Percentiles rank a stretch among this genome's conserved stretches.
Evolutionary conservation across 2,329 filamentous ascomycete species (phyloP).

Genomic region (Phialophora macrospora): DNA sequence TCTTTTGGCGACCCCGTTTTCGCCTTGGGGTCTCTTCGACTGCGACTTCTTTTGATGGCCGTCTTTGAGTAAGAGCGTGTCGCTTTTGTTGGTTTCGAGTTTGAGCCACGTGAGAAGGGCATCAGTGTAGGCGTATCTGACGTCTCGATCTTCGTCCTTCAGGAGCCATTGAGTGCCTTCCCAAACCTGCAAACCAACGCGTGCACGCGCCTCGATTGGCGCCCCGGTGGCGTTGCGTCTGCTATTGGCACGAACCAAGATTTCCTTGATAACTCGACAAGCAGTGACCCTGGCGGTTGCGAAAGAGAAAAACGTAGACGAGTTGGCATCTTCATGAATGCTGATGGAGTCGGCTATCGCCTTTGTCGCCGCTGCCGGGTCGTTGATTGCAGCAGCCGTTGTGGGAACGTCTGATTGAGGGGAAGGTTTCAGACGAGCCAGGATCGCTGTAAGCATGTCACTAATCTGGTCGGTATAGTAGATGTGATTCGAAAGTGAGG

Average conservation of each 20-base stretch:
- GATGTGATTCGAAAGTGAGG: constrained; percentile 88
- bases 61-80: constrained; percentile 67
- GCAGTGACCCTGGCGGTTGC: constrained; percentile 67
- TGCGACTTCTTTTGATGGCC: constrained; percentile 53
- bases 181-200: constrained; percentile 82
- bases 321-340: constrained; percentile 58
- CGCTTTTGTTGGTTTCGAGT: constrained; percentile 72
- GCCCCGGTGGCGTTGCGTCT: constrained; percentile 63
- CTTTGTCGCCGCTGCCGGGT: constrained; percentile 56
- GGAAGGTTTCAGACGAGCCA: constrained; percentile 75
- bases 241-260: constrained; percentile 79
- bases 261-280: constrained; percentile 78
- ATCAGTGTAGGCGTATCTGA: constrained; percentile 84
- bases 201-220: constrained; percentile 71
- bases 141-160: constrained; percentile 74
- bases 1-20: constrained; percentile 58
- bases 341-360: constrained; percentile 55
- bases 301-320: constrained; percentile 67
- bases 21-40: constrained; percentile 50
- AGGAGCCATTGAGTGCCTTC: constrained; percentile 96
- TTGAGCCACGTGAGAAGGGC: constrained; percentile 83
- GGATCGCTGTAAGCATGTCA: constrained; percentile 86
- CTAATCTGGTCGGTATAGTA: constrained; percentile 97
- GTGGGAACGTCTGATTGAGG: constrained; percentile 51
- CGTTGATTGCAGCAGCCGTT: constrained; percentile 55